These are phyloP conservation scores for Thielaviopsis ethacetica DNA, from an alignment of 2,329 filamentous ascomycete species.

Conservation along the genomic window DNA sequence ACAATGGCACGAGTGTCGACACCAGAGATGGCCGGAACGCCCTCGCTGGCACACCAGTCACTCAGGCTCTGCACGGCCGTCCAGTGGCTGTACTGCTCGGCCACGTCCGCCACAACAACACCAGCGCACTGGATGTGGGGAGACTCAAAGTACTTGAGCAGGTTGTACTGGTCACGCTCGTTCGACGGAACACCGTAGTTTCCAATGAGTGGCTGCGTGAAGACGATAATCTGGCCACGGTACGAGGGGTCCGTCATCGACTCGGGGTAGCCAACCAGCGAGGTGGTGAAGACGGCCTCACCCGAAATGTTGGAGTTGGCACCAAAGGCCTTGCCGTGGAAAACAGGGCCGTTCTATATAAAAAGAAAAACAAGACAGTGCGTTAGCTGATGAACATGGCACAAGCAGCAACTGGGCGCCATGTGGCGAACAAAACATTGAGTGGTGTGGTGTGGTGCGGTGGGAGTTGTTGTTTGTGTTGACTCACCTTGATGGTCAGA, in stretches of 20 bases:
- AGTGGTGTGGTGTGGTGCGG: too few species aligned
- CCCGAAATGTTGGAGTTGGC: constrained; percentile 94
- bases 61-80: constrained; percentile 88
- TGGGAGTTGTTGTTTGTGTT: neutral
- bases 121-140: constrained; percentile 93
- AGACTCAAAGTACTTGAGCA: constrained; percentile 96
- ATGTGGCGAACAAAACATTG: neutral
- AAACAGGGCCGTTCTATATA: constrained; percentile 72
- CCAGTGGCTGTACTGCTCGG: constrained; percentile 93
- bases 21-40: constrained; percentile 87
- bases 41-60: constrained; percentile 91
- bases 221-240: constrained; percentile 90
- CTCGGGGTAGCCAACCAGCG: constrained; percentile 93
- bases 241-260: constrained; percentile 81
- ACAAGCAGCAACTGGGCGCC: too few species aligned
- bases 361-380: constrained; percentile 5
- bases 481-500: constrained; percentile 69
- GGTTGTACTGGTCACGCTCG: constrained; percentile 69
- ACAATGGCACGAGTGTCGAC: constrained; percentile 96
- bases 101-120: constrained; percentile 89
- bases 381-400: constrained; percentile 12
- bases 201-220: constrained; percentile 93
- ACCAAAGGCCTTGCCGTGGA: constrained; percentile 91
- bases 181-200: constrained; percentile 94
- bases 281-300: constrained; percentile 97